phyloP scores from a whole-genome alignment of 345 rosid species.

The Populus nigra region DNA sequence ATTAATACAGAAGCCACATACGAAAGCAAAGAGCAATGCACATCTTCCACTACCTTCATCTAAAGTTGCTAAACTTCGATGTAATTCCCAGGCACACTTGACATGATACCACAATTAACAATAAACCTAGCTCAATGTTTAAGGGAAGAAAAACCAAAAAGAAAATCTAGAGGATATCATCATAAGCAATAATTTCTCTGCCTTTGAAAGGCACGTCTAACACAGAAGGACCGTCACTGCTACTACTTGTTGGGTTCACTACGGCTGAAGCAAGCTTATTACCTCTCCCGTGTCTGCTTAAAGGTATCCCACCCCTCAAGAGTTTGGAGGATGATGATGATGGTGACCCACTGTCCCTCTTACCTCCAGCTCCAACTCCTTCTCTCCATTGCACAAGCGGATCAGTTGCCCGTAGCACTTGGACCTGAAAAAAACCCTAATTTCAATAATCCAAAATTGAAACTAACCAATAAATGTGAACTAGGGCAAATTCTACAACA shows the following conservation, averaged over 20 bases:
- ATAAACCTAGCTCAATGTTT: too few relatives aligned
- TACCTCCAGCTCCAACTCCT: constrained; percentile 44
- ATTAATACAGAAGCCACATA: not conserved
- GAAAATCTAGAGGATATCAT: constrained; percentile 52
- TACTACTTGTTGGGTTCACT: constrained; percentile 48
- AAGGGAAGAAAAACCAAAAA: not conserved
- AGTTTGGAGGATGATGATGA: constrained; percentile 70
- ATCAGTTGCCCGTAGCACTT: constrained; percentile 77
- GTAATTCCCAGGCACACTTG: not conserved
- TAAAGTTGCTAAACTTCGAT: constrained; percentile 5
- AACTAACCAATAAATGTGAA: too few relatives aligned
- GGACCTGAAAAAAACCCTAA: constrained; percentile 44
- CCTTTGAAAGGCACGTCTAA: constrained; percentile 46
- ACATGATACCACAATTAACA: too few relatives aligned
- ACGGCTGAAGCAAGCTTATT: constrained; percentile 72
- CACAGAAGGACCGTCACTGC: constrained; percentile 10
- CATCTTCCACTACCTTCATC: constrained; percentile 9
- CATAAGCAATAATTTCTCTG: constrained; percentile 71
- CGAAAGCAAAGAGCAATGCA: not conserved
- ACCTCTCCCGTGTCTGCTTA: constrained; percentile 70
- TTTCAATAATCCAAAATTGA: not conserved
- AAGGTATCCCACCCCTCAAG: constrained; percentile 58
- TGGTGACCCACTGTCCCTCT: constrained; percentile 36
- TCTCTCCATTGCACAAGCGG: constrained; percentile 72
- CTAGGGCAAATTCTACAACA: too few relatives aligned